Conservation (phyloP, 805 yeast genomes). For the Teunomyces gatunensis region DNA sequence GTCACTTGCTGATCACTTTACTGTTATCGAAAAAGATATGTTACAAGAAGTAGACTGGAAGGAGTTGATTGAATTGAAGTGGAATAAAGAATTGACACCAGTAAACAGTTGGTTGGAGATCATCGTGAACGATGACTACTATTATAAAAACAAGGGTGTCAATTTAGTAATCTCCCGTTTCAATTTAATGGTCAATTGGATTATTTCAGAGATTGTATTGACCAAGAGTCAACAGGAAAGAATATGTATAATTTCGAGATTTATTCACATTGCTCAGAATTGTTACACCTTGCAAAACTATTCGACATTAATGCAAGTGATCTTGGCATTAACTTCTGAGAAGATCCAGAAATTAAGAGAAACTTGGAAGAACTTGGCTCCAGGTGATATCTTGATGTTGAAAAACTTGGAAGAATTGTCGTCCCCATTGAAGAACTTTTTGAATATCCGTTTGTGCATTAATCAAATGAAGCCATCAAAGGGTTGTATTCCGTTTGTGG, state of each 20-base stretch:
- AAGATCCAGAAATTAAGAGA: constrained; percentile 55
- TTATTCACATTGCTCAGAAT: constrained; percentile 80
- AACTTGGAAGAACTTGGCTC: constrained; percentile 74
- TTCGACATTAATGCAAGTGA: constrained; percentile 83
- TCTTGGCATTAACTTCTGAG: constrained; percentile 73
- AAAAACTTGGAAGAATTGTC: constrained; percentile 67
- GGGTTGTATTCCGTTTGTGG: constrained; percentile 91
- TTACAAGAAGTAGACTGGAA: constrained; percentile 88
- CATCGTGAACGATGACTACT: constrained; percentile 52
- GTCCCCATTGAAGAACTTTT: constrained; percentile 73
- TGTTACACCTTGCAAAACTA: constrained; percentile 74
- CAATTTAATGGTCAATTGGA: constrained; percentile 89
- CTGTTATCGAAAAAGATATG: constrained; percentile 82
- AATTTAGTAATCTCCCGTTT: constrained; percentile 81
- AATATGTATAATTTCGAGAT: constrained; percentile 72
- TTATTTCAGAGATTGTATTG: constrained; percentile 78
- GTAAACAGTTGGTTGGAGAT: constrained; percentile 83
- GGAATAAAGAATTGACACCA: constrained; percentile 66
- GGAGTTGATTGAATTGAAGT: constrained; percentile 72
- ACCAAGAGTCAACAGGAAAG: constrained; percentile 61
- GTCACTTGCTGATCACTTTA: constrained; percentile 74
- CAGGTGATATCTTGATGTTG: constrained; percentile 68
- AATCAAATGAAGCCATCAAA: constrained; percentile 56
- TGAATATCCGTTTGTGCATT: constrained; percentile 61
- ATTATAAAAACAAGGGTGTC: constrained; percentile 60